Evolutionary conservation across 805 yeast genomes (phyloP), one percentile per base, ranked within the genome.

Genomic region (Kluyveromyces starmeri): DNA sequence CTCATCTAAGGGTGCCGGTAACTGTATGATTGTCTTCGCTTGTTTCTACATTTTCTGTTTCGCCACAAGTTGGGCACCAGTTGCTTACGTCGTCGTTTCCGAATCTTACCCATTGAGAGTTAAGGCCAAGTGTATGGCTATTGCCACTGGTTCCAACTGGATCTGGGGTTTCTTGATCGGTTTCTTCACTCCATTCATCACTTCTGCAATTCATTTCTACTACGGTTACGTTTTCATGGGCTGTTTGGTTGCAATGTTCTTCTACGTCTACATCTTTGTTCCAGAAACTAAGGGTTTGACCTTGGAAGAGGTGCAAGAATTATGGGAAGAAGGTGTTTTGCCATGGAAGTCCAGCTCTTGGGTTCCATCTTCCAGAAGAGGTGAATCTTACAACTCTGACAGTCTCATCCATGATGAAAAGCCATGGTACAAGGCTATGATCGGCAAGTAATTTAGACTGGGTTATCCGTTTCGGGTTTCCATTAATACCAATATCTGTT

Each of bases 281-380:
- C 75, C 76, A 49, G 89, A 82, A 61, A 84, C 94, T 36, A 76
- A 74, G 64, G 94, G 94, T 39, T 70, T 83, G 50, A 70, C 83
- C 28, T 70, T 84, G 56, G 94, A 83, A 62, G 86, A 83, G 60
- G 83, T 83, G 43, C 86, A 83, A 55, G 77, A 71, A 51, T 62
- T 78, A 66, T 69, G 64, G 48, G 56, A 67, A 20, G 58, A 61
- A 33, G 59, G 58, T 46, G 62, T 61, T 25, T 45, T 55, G 36
- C 64, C 73, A 34, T 68, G 72, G 71, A 53, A 58, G 36, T 75
- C 80, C 11, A 34, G 65, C 17, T 47, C 47, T 38, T 78, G 73
- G 75, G 65, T 63, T 35, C 80, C 81, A 46, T 65, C 75, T 26
- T 43, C 63, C 22, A 46, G 56, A 54, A 54, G 61, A 46, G 55